These are phyloP conservation scores for Aspergillus carlsbadensis DNA, from an alignment of 495 filamentous ascomycete species.

Conservation along the genomic window DNA sequence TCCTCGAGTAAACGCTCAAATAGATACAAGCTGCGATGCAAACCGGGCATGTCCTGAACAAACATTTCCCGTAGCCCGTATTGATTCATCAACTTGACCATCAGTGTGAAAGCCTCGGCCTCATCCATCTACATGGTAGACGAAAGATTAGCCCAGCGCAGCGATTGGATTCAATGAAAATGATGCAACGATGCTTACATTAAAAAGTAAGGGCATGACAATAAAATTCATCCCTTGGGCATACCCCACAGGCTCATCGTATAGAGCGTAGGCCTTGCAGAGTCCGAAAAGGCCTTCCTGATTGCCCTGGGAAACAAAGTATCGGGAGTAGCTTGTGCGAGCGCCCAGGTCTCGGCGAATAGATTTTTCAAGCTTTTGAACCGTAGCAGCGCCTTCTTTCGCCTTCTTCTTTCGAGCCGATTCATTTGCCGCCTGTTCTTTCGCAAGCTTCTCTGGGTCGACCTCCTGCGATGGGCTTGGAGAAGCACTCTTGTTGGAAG, in stretches of 20 bases:
- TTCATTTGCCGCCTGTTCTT: conserved; percentile 63
- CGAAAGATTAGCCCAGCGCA: conserved; percentile 1
- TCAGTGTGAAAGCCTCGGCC: conserved; percentile 91
- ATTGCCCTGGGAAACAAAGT: conserved; percentile 78
- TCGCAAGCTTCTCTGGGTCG: conserved; percentile 62
- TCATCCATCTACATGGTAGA: conserved; percentile 76
- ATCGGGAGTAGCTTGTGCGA: conserved; percentile 94
- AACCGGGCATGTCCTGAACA: conserved; percentile 91
- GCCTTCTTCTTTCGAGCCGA: conserved; percentile 70
- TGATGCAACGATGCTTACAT: conserved; percentile 54
- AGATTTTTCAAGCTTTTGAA: conserved; percentile 83
- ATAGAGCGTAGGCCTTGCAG: conserved; percentile 96
- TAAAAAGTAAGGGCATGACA: conserved; percentile 95
- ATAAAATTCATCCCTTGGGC: conserved; percentile 99
- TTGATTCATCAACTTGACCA: conserved; percentile 94
- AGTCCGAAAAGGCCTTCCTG: conserved; percentile 94
- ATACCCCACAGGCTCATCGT: conserved; percentile 92
- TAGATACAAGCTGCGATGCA: conserved; percentile 90
- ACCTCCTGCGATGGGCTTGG: conserved; percentile 60
- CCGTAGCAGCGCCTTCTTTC: conserved; percentile 67
- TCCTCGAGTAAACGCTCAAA: conserved; percentile 96
- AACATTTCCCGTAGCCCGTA: conserved; percentile 93
- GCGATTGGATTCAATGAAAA: not conserved
- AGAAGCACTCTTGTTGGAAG: conserved; percentile 56
- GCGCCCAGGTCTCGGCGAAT: conserved; percentile 90